Conservation (phyloP, 2,329 filamentous ascomycete genomes). For the Colletotrichum musae region DNA sequence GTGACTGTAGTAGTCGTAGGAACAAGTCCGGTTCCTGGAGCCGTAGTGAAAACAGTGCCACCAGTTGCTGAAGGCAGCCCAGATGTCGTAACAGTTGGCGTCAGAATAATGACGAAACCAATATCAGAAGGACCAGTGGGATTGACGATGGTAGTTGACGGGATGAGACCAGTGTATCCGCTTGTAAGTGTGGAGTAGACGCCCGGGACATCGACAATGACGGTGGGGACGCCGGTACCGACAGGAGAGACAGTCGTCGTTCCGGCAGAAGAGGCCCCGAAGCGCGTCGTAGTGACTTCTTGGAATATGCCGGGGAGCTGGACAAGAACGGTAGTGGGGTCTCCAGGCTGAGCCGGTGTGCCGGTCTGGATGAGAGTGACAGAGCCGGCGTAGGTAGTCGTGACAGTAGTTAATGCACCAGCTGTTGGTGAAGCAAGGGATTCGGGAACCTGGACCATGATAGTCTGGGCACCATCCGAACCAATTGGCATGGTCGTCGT, state of each 20-base stretch:
- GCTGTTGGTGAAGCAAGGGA: not conserved
- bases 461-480: constrained; percentile 21
- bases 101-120: constrained; percentile 28
- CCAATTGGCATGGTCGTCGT: constrained; percentile 27
- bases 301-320: constrained; percentile 16
- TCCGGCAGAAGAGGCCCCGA: constrained; percentile 26
- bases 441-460: constrained; percentile 20
- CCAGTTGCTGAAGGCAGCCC: not conserved
- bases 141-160: constrained; percentile 16
- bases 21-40: constrained; percentile 1
- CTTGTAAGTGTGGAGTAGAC: constrained; percentile 26
- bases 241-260: constrained; percentile 20
- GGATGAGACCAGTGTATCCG: constrained; percentile 27
- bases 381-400: constrained; percentile 16
- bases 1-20: constrained; percentile 2
- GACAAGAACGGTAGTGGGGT: constrained; percentile 26
- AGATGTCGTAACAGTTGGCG: constrained; percentile 1
- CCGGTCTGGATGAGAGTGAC: constrained; percentile 20
- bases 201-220: constrained; percentile 24
- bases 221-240: constrained; percentile 14
- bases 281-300: constrained; percentile 20
- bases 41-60: constrained; percentile 12
- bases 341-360: constrained; percentile 7
- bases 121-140: constrained; percentile 17
- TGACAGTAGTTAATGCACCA: constrained; percentile 24